Evolutionary conservation across 495 filamentous ascomycete species (phyloP), one percentile per base, ranked within the genome.

Genomic region (Penicillium cataractarum): DNA sequence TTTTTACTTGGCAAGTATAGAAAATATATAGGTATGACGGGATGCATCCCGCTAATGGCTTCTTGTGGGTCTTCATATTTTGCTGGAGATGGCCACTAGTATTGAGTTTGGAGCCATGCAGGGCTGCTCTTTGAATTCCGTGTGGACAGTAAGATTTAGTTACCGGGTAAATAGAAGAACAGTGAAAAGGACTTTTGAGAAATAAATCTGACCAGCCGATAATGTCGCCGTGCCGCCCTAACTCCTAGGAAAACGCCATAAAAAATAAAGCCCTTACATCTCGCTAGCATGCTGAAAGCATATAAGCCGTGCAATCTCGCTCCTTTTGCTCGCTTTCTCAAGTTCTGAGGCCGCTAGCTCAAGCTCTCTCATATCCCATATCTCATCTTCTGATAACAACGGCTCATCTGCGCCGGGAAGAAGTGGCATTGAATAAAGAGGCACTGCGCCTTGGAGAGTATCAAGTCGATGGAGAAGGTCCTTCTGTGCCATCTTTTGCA

Each of bases 201-300:
- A 46, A 24, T 46, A 9, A 8, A 21, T 8, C 4, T 42, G 5
- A 19, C 19, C 39, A 42, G 15, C 19, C 8, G n/a, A 9, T 10
- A 8, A 0, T 6, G 19, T 42, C 39, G 1, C 6, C n/a, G 9
- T 21, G n/a, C n/a, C 39, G 39, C 39, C n/a, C 8, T 6, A 42
- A 42, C 17, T 42, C 39, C 39, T 21, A 9, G 8, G 0, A 21
- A 19, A 42, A 5, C 0, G n/a, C 21, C 19, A 6, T 42, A 9
- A 21, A 21, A 19, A 17, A 8, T 42, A n/a, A 19, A 42, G 8
- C 10, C n/a, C 5, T 62, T 48, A 71, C 66, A 69, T 69, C 13
- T 69, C 70, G 17, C 57, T 55, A 31, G 70, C 70, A 40, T 67
- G 61, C 44, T 66, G 64, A 42, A 67, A 70, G 59, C 67, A 72